Percentiles rank a stretch among this genome's conserved stretches.
phyloP scores from a whole-genome alignment of 1,284 basidiomycete species.

The Cryptococcus deneoformans region DNA sequence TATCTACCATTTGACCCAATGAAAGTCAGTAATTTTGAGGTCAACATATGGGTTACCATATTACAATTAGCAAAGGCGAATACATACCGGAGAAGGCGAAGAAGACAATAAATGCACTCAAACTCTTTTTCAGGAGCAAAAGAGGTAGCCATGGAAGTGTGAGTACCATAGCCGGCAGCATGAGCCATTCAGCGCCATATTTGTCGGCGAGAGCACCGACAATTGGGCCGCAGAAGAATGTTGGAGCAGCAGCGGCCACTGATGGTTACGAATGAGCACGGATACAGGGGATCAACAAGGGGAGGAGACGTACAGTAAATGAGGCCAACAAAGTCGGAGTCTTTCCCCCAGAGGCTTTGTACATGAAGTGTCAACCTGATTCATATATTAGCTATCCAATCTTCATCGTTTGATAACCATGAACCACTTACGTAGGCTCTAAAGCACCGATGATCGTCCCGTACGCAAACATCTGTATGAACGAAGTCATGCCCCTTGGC shows the following conservation, averaged over 20 bases:
- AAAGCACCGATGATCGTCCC: slow-evolving; percentile 51
- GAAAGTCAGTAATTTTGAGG: neutral
- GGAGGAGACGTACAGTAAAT: slow-evolving; percentile 53
- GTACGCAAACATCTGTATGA: slow-evolving; percentile 59
- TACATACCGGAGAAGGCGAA: slow-evolving; percentile 16
- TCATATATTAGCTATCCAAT: neutral
- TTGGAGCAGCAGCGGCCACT: slow-evolving; percentile 62
- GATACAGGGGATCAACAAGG: neutral
- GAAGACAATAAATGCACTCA: slow-evolving; percentile 60
- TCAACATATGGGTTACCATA: neutral
- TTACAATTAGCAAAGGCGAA: neutral
- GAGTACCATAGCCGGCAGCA: slow-evolving; percentile 55
- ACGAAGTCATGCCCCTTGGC: slow-evolving; percentile 58
- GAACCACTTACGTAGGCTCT: slow-evolving; percentile 33
- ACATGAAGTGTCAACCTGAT: slow-evolving; percentile 63
- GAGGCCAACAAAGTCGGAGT: slow-evolving; percentile 63
- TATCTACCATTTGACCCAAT: slow-evolving; percentile 5
- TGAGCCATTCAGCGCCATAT: slow-evolving; percentile 60
- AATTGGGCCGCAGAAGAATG: slow-evolving; percentile 59
- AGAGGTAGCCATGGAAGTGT: slow-evolving; percentile 66
- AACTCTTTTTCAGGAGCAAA: slow-evolving; percentile 55
- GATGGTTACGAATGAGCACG: neutral
- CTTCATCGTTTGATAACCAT: neutral
- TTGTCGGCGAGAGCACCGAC: slow-evolving; percentile 63
- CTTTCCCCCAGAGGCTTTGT: slow-evolving; percentile 59